A percentile compares a stretch with the other conserved stretches of the same genome.
These are phyloP conservation scores for Haematococcus lacustris DNA, from an alignment of 139 green algal genomes.

Conservation along the genomic window DNA sequence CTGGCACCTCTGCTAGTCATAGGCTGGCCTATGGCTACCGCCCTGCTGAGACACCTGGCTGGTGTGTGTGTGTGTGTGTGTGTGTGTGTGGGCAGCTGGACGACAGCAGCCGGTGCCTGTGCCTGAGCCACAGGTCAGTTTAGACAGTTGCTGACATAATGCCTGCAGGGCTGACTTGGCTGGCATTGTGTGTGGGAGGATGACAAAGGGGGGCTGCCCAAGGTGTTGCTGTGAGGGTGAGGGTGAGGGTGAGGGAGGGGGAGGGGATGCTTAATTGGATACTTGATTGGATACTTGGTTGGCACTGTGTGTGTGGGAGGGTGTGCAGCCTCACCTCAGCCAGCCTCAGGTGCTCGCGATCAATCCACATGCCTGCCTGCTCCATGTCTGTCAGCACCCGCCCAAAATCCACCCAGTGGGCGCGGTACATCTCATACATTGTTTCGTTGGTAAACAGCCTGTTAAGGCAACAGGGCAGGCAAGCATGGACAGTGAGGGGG, in stretches of 20 bases:
- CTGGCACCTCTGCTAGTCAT: neutral
- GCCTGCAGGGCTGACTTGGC: no score
- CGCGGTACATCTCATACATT: slow-evolving; percentile 13
- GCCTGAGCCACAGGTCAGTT: no score
- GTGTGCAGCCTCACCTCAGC: slow-evolving; percentile 7
- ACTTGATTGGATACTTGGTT: neutral
- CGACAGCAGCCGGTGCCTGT: no score
- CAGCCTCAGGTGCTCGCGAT: slow-evolving; percentile 41
- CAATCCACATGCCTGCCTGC: slow-evolving; percentile 46
- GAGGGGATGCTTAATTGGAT: neutral
- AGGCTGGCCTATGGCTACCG: neutral
- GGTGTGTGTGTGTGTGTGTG: neutral
- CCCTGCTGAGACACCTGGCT: neutral
- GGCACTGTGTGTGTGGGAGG: neutral
- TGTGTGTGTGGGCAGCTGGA: no score
- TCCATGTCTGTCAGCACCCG: slow-evolving; percentile 94
- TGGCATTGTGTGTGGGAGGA: no score
- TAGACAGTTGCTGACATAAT: no score
- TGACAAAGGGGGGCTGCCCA: no score
- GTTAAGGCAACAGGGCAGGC: no score
- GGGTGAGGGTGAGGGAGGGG: no score
- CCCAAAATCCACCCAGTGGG: slow-evolving; percentile 79
- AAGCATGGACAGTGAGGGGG: no score
- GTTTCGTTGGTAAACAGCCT: neutral
- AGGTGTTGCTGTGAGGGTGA: no score